Evolutionary conservation across 352 stramenopile species (phyloP).

Genomic region (Phytophthora rubi): DNA sequence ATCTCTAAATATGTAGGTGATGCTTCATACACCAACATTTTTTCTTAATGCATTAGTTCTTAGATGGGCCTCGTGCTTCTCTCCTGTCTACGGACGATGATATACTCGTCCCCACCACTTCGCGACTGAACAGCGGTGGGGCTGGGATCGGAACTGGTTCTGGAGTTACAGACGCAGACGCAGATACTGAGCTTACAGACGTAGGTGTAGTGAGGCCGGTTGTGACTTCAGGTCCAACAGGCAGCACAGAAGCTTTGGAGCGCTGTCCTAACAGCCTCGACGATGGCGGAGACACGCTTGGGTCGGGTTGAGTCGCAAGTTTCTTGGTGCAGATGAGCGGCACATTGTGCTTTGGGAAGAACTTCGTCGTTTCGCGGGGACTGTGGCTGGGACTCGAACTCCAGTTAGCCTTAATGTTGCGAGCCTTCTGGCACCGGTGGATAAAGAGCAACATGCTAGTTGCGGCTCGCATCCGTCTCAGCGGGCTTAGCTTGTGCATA

Average conservation of each 20-base stretch:
- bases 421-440: constrained; percentile 62
- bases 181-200: constrained; percentile 5
- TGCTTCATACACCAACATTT: no score
- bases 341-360: constrained; percentile 32
- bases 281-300: constrained; percentile 2
- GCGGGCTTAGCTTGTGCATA: constrained; percentile 63
- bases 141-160: not conserved
- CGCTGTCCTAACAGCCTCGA: constrained; percentile 15
- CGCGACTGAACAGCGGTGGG: not conserved
- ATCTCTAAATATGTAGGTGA: no score
- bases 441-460: constrained; percentile 75
- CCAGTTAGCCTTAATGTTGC: constrained; percentile 59
- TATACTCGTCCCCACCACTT: constrained; percentile 9
- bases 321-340: constrained; percentile 28
- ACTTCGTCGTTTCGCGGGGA: constrained; percentile 11
- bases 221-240: constrained; percentile 37
- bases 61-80: constrained; percentile 6
- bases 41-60: no score
- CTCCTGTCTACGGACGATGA: constrained; percentile 20
- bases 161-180: not conserved
- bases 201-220: constrained; percentile 5
- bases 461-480: constrained; percentile 51
- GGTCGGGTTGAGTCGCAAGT: constrained; percentile 5
- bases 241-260: constrained; percentile 70
- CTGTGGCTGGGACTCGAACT: not conserved